Conservation (phyloP, 2,329 filamentous ascomycete species). For the Hansfordia pulvinata region DNA sequence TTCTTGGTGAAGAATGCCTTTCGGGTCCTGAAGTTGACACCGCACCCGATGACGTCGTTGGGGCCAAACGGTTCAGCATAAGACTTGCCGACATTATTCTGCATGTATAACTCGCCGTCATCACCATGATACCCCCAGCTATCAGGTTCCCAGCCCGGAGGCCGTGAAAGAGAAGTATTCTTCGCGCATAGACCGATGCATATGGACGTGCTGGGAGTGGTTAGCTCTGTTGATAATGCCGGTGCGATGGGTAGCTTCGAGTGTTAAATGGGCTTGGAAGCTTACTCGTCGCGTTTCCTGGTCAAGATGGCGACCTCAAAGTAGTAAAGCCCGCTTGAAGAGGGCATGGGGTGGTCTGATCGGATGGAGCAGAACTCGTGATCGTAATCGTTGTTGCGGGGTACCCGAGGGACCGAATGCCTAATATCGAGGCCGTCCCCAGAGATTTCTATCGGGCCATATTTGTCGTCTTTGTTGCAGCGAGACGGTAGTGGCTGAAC, state of each 20-base stretch:
- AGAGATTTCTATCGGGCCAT: slow-evolving; percentile 57
- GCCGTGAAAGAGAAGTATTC: slow-evolving; percentile 36
- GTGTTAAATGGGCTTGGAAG: slow-evolving; percentile 11
- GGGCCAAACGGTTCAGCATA: slow-evolving; percentile 43
- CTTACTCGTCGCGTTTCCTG: slow-evolving; percentile 41
- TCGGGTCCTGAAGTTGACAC: slow-evolving; percentile 50
- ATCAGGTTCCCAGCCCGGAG: slow-evolving; percentile 54
- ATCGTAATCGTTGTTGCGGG: slow-evolving; percentile 43
- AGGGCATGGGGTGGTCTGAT: slow-evolving; percentile 75
- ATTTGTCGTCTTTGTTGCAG: slow-evolving; percentile 75
- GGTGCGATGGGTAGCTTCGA: no score
- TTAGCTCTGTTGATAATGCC: no score
- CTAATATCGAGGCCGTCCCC: slow-evolving; percentile 62
- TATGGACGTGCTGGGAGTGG: slow-evolving; percentile 36
- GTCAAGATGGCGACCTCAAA: slow-evolving; percentile 54
- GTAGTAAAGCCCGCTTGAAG: slow-evolving; percentile 88
- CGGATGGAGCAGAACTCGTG: slow-evolving; percentile 74
- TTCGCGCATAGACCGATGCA: slow-evolving; percentile 48
- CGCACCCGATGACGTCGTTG: slow-evolving; percentile 49
- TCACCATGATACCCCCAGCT: slow-evolving; percentile 60
- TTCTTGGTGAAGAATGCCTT: slow-evolving; percentile 60
- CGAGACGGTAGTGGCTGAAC: slow-evolving; percentile 61
- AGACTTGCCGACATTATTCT: slow-evolving; percentile 38
- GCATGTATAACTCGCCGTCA: slow-evolving; percentile 47
- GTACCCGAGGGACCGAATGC: no score